phyloP scores from a whole-genome alignment of 768 basidiomycete genomes.

The Tylopilus rubrobrunneus region DNA sequence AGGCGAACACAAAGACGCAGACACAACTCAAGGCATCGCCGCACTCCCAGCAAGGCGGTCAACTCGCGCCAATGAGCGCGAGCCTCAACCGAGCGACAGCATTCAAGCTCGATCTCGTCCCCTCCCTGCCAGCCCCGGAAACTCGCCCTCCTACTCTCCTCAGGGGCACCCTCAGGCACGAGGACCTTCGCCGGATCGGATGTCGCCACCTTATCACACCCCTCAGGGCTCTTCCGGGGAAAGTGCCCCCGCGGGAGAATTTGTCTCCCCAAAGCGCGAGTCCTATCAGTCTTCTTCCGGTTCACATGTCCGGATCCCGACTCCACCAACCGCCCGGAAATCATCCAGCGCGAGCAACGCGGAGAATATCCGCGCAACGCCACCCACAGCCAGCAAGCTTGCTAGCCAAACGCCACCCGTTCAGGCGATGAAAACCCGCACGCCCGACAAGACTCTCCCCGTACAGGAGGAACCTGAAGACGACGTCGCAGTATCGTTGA shows the following conservation, averaged over 20 bases:
- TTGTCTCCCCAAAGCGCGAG: conserved; percentile 45
- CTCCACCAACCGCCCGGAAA: conserved; percentile 28
- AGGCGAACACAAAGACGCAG: conserved; percentile 50
- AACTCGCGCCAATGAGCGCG: conserved; percentile 28
- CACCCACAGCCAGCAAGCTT: conserved; percentile 35
- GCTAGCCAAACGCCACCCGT: conserved; percentile 52
- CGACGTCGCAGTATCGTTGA: conserved; percentile 42
- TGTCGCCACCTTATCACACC: conserved; percentile 48
- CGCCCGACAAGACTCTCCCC: conserved; percentile 70
- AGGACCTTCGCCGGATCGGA: conserved; percentile 50
- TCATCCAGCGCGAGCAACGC: conserved; percentile 15
- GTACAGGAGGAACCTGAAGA: conserved; percentile 77
- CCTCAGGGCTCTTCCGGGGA: conserved; percentile 46
- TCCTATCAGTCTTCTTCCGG: conserved; percentile 31
- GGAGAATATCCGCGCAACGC: conserved; percentile 28
- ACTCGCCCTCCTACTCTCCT: conserved; percentile 24
- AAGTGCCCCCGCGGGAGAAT: conserved; percentile 36
- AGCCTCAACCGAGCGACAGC: conserved; percentile 33
- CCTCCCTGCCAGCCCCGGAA: conserved; percentile 36
- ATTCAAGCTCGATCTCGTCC: conserved; percentile 23
- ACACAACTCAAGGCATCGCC: conserved; percentile 30
- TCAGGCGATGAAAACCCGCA: conserved; percentile 50
- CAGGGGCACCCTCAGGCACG: conserved; percentile 32
- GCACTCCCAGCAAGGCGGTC: conserved; percentile 14
- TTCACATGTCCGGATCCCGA: conserved; percentile 27